Conservation (phyloP, 2,329 filamentous ascomycete species). For the Penicillium decumbens region DNA sequence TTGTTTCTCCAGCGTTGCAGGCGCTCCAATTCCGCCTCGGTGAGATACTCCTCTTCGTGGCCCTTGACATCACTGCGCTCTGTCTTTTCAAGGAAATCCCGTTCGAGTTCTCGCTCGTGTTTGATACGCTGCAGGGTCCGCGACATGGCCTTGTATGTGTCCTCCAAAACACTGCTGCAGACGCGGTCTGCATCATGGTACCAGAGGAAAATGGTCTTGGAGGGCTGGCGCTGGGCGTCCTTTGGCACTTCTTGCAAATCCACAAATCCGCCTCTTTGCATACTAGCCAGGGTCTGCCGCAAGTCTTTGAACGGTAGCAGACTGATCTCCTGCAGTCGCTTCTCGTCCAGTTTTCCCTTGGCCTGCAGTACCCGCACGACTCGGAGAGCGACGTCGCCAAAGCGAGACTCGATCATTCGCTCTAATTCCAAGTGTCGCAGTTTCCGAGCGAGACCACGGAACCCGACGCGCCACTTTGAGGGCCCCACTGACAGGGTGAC, state of each 20-base stretch:
- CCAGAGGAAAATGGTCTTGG: conserved; percentile 84
- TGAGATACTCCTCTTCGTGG: conserved; percentile 74
- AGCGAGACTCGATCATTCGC: conserved; percentile 70
- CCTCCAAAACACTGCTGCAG: conserved; percentile 66
- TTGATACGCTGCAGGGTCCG: conserved; percentile 75
- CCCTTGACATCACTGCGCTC: conserved; percentile 82
- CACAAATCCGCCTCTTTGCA: conserved; percentile 81
- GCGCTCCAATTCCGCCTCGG: conserved; percentile 65
- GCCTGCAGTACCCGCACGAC: conserved; percentile 79
- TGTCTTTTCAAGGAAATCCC: conserved; percentile 71
- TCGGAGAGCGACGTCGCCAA: conserved; percentile 71
- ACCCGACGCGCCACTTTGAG: conserved; percentile 80
- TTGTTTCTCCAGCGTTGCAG: conserved; percentile 59
- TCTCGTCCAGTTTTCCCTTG: conserved; percentile 93
- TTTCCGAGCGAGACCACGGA: conserved; percentile 63
- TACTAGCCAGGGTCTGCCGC: conserved; percentile 74
- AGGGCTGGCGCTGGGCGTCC: conserved; percentile 74
- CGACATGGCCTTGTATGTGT: conserved; percentile 85
- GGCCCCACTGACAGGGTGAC: conserved; percentile 45
- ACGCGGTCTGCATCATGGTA: conserved; percentile 77
- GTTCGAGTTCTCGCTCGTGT: conserved; percentile 67
- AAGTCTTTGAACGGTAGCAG: conserved; percentile 83
- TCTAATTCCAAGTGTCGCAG: conserved; percentile 77
- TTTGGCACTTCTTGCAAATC: conserved; percentile 93
- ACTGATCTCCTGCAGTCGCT: conserved; percentile 72